Evolutionary conservation across 2,329 filamentous ascomycete genomes (phyloP).

Genomic region (Harringtonia lauricola): DNA sequence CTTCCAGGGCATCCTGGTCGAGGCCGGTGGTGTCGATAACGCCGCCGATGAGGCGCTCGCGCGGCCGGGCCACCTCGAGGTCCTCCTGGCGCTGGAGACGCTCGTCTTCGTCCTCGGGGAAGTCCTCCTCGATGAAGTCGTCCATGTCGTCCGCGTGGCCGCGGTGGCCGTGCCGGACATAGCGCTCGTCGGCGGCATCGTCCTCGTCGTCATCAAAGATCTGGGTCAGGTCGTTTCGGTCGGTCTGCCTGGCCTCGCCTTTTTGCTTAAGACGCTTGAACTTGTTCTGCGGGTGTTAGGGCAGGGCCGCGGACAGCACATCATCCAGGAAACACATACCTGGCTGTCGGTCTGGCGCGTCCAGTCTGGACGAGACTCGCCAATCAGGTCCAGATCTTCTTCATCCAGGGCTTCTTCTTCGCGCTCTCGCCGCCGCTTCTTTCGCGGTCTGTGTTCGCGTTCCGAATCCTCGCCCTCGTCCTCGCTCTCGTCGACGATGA

Average conservation of each 20-base stretch:
- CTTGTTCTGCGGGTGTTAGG: constrained; percentile 51
- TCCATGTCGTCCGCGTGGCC: constrained; percentile 70
- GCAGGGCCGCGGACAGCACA: not conserved
- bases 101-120: constrained; percentile 76
- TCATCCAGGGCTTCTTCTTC: constrained; percentile 87
- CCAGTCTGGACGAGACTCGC: constrained; percentile 63
- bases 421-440: constrained; percentile 70
- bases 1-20: constrained; percentile 85
- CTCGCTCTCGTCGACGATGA: constrained; percentile 89
- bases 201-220: constrained; percentile 97
- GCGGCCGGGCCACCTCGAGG: constrained; percentile 74
- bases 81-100: constrained; percentile 69
- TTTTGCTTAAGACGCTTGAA: constrained; percentile 94
- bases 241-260: constrained; percentile 55
- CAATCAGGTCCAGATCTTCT: constrained; percentile 92
- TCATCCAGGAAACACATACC: constrained; percentile 35
- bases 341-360: constrained; percentile 57
- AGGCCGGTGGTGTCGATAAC: constrained; percentile 73
- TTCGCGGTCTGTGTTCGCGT: constrained; percentile 49
- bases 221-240: constrained; percentile 68
- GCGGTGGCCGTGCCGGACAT: constrained; percentile 42
- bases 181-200: constrained; percentile 47
- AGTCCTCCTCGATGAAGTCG: constrained; percentile 96
- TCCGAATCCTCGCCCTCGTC: constrained; percentile 54
- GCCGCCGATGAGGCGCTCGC: constrained; percentile 56